A percentile compares a stretch with the other conserved stretches of the same genome.
Evolutionary conservation across 257 asterid species (phyloP).

Genomic region (Misopates orontium): DNA sequence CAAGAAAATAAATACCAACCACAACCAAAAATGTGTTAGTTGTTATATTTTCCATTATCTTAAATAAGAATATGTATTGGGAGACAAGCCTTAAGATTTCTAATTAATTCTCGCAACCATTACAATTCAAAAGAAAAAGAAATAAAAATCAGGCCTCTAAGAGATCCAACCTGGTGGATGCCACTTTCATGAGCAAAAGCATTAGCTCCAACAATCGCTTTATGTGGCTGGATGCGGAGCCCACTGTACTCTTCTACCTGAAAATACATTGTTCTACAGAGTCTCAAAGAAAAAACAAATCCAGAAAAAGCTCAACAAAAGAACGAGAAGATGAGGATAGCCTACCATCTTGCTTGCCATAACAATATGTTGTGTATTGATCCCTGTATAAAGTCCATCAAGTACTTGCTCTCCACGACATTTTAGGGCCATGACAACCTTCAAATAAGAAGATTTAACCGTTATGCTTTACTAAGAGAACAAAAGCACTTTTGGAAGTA

Average conservation of each 20-base stretch:
- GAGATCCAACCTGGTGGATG: conserved; percentile 77
- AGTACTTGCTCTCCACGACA: conserved; percentile 85
- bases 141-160: not conserved
- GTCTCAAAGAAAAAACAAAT: conserved; percentile 14
- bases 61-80: too few relatives aligned
- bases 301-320: conserved; percentile 16
- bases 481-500: not conserved
- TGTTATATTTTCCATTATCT: too few relatives aligned
- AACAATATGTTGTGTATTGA: conserved; percentile 70
- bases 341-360: conserved; percentile 96
- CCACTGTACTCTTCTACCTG: conserved; percentile 98
- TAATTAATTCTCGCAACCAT: too few relatives aligned
- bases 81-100: too few relatives aligned
- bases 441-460: not conserved
- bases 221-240: conserved; percentile 90
- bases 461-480: conserved; percentile 10
- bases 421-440: conserved; percentile 94
- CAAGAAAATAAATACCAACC: not conserved
- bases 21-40: not conserved
- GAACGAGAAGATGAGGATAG: conserved; percentile 9
- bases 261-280: conserved; percentile 25
- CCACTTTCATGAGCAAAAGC: conserved; percentile 99
- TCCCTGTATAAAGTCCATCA: conserved; percentile 85
- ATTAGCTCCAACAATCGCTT: conserved; percentile 97
- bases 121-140: too few relatives aligned